A percentile compares a stretch with the other conserved stretches of the same genome.
Evolutionary conservation across 179 eudicot genomes (phyloP).

Genomic region (Heliamphora pulchella): DNA sequence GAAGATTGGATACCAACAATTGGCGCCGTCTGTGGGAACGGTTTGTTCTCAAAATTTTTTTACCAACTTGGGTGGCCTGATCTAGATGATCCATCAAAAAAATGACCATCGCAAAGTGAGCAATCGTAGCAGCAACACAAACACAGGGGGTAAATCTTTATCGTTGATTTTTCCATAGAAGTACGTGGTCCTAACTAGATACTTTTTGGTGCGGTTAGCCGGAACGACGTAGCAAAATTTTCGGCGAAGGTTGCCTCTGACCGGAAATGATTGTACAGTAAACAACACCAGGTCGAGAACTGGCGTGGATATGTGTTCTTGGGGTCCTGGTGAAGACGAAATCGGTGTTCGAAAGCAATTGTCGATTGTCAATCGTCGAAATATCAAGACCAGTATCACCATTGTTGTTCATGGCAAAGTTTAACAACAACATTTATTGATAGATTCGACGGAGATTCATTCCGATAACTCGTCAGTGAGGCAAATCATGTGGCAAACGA

Average conservation of each 20-base stretch:
- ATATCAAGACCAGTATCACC: too few species aligned
- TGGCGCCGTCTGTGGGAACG: too few species aligned
- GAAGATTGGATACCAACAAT: too few species aligned
- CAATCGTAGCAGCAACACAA: conserved; percentile 19
- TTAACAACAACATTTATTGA: too few species aligned
- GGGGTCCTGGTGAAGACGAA: conserved; percentile 44
- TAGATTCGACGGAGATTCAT: too few species aligned
- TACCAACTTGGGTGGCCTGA: too few species aligned
- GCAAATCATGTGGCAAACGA: too few species aligned
- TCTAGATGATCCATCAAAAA: too few species aligned
- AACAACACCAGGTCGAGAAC: conserved; percentile 36
- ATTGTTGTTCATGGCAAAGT: too few species aligned
- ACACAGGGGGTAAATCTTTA: conserved; percentile 42
- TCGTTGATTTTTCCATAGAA: conserved; percentile 83
- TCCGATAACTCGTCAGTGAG: too few species aligned
- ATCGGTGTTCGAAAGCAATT: conserved; percentile 54
- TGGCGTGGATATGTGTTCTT: conserved; percentile 23
- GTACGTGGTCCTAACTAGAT: conserved; percentile 70
- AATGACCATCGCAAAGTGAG: too few species aligned
- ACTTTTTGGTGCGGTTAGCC: conserved; percentile 37
- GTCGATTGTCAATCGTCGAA: conserved; percentile 19
- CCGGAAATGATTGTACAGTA: conserved; percentile 64
- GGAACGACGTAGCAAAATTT: conserved; percentile 77
- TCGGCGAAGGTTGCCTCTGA: conserved; percentile 31
- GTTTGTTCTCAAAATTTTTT: too few species aligned